These are phyloP conservation scores for Cutaneotrichosporon cyanovorans DNA, from an alignment of 1,284 basidiomycete genomes.

Conservation along the genomic window DNA sequence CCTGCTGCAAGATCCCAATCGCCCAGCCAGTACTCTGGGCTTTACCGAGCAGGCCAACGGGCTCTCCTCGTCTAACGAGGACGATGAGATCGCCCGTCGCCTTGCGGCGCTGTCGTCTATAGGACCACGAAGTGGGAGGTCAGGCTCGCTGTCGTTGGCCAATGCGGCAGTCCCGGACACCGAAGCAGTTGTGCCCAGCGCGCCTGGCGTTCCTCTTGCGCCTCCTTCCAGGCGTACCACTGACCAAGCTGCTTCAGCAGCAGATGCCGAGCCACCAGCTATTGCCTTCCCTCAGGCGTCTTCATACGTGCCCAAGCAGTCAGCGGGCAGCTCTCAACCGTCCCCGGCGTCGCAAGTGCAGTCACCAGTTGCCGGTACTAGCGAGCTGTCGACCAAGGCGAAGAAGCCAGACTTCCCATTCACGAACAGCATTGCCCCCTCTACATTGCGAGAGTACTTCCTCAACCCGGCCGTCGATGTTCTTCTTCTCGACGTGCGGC, in stretches of 20 bases:
- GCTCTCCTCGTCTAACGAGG: neutral
- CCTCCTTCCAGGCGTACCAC: too few relatives aligned
- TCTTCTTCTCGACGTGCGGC: constrained; percentile 74
- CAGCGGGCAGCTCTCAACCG: neutral
- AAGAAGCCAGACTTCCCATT: constrained; percentile 49
- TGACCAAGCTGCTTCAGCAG: too few relatives aligned
- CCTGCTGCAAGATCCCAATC: constrained; percentile 12
- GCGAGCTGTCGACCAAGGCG: neutral
- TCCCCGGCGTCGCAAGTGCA: neutral
- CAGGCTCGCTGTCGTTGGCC: too few relatives aligned
- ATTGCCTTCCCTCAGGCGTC: neutral
- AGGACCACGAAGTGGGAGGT: too few relatives aligned
- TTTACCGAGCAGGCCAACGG: constrained; percentile 2
- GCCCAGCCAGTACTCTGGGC: constrained; percentile 25
- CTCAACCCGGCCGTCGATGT: constrained; percentile 55
- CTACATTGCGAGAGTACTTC: constrained; percentile 58
- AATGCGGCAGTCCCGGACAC: too few relatives aligned
- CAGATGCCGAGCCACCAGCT: too few relatives aligned
- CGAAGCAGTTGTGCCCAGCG: too few relatives aligned
- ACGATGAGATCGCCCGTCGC: too few relatives aligned
- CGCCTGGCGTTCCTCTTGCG: too few relatives aligned
- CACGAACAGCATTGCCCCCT: constrained; percentile 57
- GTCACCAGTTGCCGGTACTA: neutral
- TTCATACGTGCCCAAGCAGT: neutral
- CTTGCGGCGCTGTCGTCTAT: too few relatives aligned